Percentiles rank a stretch among this genome's conserved stretches.
Evolutionary conservation across 148 eudicot species (phyloP).

Genomic region (Beta vulgaris): DNA sequence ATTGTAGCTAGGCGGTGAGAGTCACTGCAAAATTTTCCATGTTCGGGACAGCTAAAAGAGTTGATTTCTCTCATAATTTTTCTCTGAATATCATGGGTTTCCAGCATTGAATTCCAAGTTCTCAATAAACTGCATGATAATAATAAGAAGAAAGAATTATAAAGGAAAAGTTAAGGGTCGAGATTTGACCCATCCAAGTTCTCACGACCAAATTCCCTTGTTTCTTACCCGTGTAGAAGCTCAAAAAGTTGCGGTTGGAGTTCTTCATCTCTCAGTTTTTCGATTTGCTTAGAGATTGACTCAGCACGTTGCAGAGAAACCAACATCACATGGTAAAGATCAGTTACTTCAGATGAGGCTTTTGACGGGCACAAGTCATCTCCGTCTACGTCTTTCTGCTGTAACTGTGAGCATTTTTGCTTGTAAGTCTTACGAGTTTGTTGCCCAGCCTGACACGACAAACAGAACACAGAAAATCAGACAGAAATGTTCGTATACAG

Average conservation of each 20-base stretch:
- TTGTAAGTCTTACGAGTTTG: slow-evolving; percentile 39
- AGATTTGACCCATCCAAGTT: not conserved
- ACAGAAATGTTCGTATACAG: not conserved
- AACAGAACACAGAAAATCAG: not conserved
- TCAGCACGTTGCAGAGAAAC: slow-evolving; percentile 41
- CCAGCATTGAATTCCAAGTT: slow-evolving; percentile 51
- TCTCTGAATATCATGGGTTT: slow-evolving; percentile 44
- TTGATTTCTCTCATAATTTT: slow-evolving; percentile 41
- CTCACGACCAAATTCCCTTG: not conserved
- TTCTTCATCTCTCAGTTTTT: slow-evolving; percentile 59
- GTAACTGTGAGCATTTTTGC: slow-evolving; percentile 44
- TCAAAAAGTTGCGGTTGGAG: slow-evolving; percentile 60
- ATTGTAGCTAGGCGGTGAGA: slow-evolving; percentile 49
- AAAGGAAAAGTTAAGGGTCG: no score
- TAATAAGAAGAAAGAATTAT: no score
- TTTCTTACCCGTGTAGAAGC: slow-evolving; percentile 50
- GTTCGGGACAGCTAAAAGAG: slow-evolving; percentile 23
- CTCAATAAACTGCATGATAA: slow-evolving; percentile 38
- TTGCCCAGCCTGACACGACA: slow-evolving; percentile 41
- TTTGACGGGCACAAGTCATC: slow-evolving; percentile 28
- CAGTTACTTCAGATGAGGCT: slow-evolving; percentile 33
- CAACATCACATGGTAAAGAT: slow-evolving; percentile 38
- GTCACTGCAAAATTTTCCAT: slow-evolving; percentile 28
- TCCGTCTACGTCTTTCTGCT: slow-evolving; percentile 24
- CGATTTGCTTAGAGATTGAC: slow-evolving; percentile 49